phyloP scores from a whole-genome alignment of 164 flowering plant species.

The Chimonanthus praecox region DNA sequence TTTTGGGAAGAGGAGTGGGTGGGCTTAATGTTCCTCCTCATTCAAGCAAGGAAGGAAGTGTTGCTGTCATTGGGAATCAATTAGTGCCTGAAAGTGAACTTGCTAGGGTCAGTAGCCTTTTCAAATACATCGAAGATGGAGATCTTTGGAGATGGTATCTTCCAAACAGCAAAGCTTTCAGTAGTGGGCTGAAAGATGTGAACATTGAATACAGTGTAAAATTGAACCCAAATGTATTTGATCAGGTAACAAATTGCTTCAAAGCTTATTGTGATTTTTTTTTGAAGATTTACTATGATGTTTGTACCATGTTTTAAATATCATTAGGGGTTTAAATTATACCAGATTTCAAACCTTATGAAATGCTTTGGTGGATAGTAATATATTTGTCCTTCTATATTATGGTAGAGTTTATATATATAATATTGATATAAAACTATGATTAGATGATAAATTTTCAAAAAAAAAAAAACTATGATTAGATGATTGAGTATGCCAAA shows the following conservation, averaged over 20 bases:
- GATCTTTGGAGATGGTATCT: constrained; percentile 88
- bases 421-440: no score
- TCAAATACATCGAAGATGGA: constrained; percentile 73
- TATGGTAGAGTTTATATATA: neutral
- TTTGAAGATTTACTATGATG: neutral
- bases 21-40: neutral
- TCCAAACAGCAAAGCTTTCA: constrained; percentile 71
- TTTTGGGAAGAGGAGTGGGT: constrained; percentile 3
- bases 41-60: neutral
- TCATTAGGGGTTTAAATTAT: neutral
- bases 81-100: constrained; percentile 23
- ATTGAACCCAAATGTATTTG: constrained; percentile 55
- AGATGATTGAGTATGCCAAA: no score
- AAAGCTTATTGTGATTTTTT: neutral
- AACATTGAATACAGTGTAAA: constrained; percentile 43
- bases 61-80: constrained; percentile 3
- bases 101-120: constrained; percentile 40
- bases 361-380: neutral
- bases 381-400: neutral
- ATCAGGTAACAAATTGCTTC: constrained; percentile 34
- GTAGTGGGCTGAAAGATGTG: constrained; percentile 78
- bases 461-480: no score
- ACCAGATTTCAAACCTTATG: neutral
- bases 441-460: no score
- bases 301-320: neutral